Evolutionary conservation across 257 asterid species (phyloP).

Genomic region (Scutellaria baicalensis): DNA sequence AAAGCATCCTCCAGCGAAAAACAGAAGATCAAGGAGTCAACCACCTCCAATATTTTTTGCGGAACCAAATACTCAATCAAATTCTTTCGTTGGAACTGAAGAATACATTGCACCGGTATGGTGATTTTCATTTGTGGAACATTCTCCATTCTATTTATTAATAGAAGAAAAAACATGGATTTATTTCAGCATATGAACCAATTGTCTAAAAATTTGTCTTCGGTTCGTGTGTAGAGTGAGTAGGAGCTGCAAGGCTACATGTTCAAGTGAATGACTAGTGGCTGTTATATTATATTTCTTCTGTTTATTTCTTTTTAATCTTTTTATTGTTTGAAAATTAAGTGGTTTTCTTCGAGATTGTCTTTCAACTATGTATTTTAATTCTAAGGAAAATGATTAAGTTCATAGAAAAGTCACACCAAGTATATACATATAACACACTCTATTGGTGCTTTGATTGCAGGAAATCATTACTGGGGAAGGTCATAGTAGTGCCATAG

Average conservation of each 20-base stretch:
- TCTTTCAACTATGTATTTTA: not conserved
- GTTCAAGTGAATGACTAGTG: no score
- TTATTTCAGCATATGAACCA: not conserved
- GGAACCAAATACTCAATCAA: conserved; percentile 83
- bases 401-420: not conserved
- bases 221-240: no score
- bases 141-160: not conserved
- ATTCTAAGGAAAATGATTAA: not conserved
- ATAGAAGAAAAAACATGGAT: not conserved
- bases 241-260: no score
- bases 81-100: conserved; percentile 97
- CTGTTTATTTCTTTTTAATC: no score
- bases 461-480: conserved; percentile 95
- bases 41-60: conserved; percentile 84
- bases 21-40: conserved; percentile 58
- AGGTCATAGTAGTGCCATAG: conserved; percentile 94
- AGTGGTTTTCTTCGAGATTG: not conserved
- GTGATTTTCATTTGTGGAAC: not conserved
- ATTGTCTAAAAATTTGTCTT: not conserved
- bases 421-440: not conserved
- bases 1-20: conserved; percentile 55
- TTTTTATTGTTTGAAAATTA: not conserved
- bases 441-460: conserved; percentile 22
- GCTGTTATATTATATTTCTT: no score
- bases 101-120: conserved; percentile 98